Base-by-base conservation (phyloP, 805 yeast species). In the Myxozyma melibiosi region DNA sequence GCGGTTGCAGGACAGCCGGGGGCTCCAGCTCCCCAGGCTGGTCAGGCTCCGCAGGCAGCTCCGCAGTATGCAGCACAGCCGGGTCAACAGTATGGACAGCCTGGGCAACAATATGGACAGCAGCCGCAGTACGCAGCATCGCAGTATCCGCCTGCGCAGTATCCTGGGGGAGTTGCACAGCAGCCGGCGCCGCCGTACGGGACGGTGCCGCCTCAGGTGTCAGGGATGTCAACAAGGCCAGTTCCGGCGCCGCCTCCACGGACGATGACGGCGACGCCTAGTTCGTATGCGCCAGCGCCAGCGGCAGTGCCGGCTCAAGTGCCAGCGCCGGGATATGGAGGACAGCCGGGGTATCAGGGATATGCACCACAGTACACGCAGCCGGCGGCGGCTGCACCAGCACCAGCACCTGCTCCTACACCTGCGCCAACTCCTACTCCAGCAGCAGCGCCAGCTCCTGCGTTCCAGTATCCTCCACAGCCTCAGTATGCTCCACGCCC, bases 181-280 rank as follows among this genome's bases (percentile, higher is more conserved):
- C 39, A 44, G 9, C 45, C 46, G 24, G 48, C 38, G 22, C 49
- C 31, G 25, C 46, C 28, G 33, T 27, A 34, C 39, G 16, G 2
- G 24, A 42, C 41, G 16, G 33, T 31, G 27, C 38, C 45, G 28
- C 51, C 38, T 16, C 11, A 25, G 24, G 42, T 13, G 33, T 51
- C 41, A 13, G 18, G 43, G 25, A 38, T 61, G 50, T 42, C 57
- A 44, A 41, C 37, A 44, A 9, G 53, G 8, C 48, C 47, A 4
- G 42, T 41, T 16, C 56, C 53, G 11, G 45, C 54, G 7, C 68
- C 51, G 39, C 67, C 50, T 37, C 44, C 58, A 11, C 57, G 49
- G n/a, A 51, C 40, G n/a, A 30, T 53, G n/a, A 50, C 46, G 13
- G 16, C 46, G 9, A 18, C 18, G 34, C 34, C 33, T 4, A 24